A percentile compares a stretch with the other conserved stretches of the same genome.
Evolutionary conservation across 768 basidiomycete genomes (phyloP).

Genomic region (Austroboletus eburneus): DNA sequence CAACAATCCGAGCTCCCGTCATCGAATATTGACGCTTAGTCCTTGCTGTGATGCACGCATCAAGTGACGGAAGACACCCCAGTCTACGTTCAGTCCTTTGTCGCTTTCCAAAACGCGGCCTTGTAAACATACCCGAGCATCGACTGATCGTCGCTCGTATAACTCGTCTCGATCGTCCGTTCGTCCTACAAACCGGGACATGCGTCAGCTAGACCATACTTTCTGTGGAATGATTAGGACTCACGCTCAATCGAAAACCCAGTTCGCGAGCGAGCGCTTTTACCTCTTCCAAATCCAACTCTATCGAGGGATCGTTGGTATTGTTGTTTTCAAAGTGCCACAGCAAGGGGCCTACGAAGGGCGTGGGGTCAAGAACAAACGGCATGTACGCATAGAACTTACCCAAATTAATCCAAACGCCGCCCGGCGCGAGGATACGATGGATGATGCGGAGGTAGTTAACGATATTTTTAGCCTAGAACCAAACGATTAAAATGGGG

Average conservation of each 20-base stretch:
- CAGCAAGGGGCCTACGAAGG: conserved; percentile 68
- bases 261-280: conserved; percentile 67
- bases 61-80: too few species aligned
- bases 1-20: too few species aligned
- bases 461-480: conserved; percentile 85
- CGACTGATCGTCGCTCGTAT: conserved; percentile 74
- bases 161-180: conserved; percentile 73
- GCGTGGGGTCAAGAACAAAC: too few species aligned
- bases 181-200: conserved; percentile 68
- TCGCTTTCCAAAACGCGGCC: conserved; percentile 81
- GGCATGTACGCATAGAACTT: background rate
- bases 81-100: too few species aligned
- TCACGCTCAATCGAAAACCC: conserved; percentile 78
- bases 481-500: background rate
- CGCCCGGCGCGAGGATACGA: conserved; percentile 75
- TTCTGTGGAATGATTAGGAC: conserved; percentile 22
- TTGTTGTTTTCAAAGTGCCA: conserved; percentile 97
- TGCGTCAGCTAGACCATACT: background rate
- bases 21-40: too few species aligned
- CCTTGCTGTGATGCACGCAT: too few species aligned
- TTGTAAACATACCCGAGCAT: conserved; percentile 87
- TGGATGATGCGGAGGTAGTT: conserved; percentile 88
- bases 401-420: conserved; percentile 87
- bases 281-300: conserved; percentile 86
- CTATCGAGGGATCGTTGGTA: conserved; percentile 76